Evolutionary conservation across 106 monocot species (phyloP), one percentile per base, ranked within the genome.

Genomic region (Dendrobium huoshanense): DNA sequence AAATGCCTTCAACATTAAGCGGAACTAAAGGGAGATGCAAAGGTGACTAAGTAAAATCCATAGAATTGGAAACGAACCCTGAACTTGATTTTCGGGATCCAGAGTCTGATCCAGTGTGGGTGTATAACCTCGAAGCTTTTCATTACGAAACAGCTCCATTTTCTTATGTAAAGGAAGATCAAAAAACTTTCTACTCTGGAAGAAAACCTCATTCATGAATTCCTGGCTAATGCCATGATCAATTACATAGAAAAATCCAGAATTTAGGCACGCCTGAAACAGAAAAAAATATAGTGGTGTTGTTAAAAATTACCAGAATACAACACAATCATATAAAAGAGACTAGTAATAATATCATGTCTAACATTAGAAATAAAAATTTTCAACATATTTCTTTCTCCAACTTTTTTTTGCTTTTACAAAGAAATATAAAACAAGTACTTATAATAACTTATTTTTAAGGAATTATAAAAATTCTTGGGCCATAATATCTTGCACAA

Each of bases 71-170:
- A 70, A 82, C 89, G 9, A 75, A 96, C 96, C 96, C 78, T 90
- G 75, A 0, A 91, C 77, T 90, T 96, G 96, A 84, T 96, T 91
- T 47, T 88, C 85, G 41, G 83, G 91, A 86, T 96, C 96, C n/a
- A 96, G 81, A 59, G 67, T 79, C 88, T 96, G 89, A 82, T 93
- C 93, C 1, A 91, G 77, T 29, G 84, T 78, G 2, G 96, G 96
- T 16, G 96, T 96, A 74, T 96, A 96, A 7, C 96, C 96, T 49
- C 96, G 81, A 88, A 93, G 77, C 61, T 96, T 96, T 84, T 93
- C 88, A 74, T 96, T 93, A 20, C 91, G 80, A 64, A 96, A 81
- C 25, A 93, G 75, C 84, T 91, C 87, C 89, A 93, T 86, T 83
- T 96, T 96, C 72, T 90, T 84, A 41, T 89, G 73, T 3, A 79